Conservation (phyloP, 1,284 basidiomycete genomes). For the Kalmanozyma brasiliensis region DNA sequence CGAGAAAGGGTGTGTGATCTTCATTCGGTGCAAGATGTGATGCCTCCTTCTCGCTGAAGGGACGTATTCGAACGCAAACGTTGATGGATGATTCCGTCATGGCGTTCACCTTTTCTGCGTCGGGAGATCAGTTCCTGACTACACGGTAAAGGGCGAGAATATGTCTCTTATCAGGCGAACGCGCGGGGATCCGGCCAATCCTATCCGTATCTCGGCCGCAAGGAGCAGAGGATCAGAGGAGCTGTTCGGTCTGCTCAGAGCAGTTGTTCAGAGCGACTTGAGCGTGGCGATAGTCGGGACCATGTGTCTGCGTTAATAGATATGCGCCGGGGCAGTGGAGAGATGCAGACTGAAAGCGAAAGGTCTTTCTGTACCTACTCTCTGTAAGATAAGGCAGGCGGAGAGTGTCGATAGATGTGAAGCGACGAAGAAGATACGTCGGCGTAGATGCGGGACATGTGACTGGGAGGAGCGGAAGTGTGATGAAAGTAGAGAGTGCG, state of each 20-base stretch:
- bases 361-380: too few relatives aligned
- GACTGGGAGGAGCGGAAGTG: not conserved
- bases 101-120: not conserved
- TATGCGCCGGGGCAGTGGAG: too few relatives aligned
- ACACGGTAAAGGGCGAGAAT: too few relatives aligned
- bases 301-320: slow-evolving; percentile 1
- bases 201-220: too few relatives aligned
- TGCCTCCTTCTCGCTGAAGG: slow-evolving; percentile 62
- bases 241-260: too few relatives aligned
- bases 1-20: slow-evolving; percentile 62
- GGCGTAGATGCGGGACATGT: too few relatives aligned
- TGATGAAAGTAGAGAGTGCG: slow-evolving; percentile 12
- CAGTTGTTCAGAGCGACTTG: not conserved
- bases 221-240: too few relatives aligned
- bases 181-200: too few relatives aligned
- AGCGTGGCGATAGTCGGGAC: not conserved
- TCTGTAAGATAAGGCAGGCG: too few relatives aligned
- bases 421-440: not conserved
- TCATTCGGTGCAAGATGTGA: slow-evolving; percentile 59
- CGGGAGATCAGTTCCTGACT: slow-evolving; percentile 24
- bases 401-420: too few relatives aligned
- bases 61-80: slow-evolving; percentile 64
- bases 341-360: too few relatives aligned
- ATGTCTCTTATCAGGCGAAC: too few relatives aligned
- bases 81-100: slow-evolving; percentile 51